Conservation (phyloP, 345 rosid genomes). For the Eutrema japonicum region DNA sequence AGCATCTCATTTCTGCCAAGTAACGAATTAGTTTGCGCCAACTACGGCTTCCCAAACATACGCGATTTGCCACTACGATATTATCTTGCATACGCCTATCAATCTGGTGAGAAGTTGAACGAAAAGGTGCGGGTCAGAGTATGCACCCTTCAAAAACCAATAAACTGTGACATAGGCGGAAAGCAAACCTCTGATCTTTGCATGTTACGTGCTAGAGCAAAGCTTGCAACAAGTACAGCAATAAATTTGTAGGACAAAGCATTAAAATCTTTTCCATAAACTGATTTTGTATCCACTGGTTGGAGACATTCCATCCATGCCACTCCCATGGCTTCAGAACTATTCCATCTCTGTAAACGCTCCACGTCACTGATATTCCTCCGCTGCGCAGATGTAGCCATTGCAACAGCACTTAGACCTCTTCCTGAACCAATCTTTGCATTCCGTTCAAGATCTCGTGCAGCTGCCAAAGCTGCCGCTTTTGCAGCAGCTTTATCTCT, state of each 20-base stretch:
- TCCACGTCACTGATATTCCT: slow-evolving; percentile 86
- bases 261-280: slow-evolving; percentile 97
- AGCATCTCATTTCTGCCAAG: slow-evolving; percentile 83
- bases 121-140: slow-evolving; percentile 21
- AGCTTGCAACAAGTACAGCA: slow-evolving; percentile 97
- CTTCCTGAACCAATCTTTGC: slow-evolving; percentile 99
- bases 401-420: slow-evolving; percentile 98
- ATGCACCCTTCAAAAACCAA: slow-evolving; percentile 24
- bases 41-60: slow-evolving; percentile 69
- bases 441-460: slow-evolving; percentile 97
- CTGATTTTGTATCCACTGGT: slow-evolving; percentile 88
- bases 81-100: slow-evolving; percentile 92
- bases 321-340: slow-evolving; percentile 93
- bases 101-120: slow-evolving; percentile 57
- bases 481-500: slow-evolving; percentile 97
- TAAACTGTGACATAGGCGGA: slow-evolving; percentile 27
- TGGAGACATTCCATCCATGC: slow-evolving; percentile 99
- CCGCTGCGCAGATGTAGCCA: slow-evolving; percentile 99
- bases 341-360: slow-evolving; percentile 93
- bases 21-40: slow-evolving; percentile 94
- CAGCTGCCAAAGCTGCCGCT: slow-evolving; percentile 99
- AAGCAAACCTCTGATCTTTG: slow-evolving; percentile 92
- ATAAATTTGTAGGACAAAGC: slow-evolving; percentile 91
- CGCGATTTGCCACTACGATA: slow-evolving; percentile 58
- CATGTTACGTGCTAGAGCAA: slow-evolving; percentile 97